Conservation (phyloP, 148 eudicot genomes). For the Limonium bicolor region DNA sequence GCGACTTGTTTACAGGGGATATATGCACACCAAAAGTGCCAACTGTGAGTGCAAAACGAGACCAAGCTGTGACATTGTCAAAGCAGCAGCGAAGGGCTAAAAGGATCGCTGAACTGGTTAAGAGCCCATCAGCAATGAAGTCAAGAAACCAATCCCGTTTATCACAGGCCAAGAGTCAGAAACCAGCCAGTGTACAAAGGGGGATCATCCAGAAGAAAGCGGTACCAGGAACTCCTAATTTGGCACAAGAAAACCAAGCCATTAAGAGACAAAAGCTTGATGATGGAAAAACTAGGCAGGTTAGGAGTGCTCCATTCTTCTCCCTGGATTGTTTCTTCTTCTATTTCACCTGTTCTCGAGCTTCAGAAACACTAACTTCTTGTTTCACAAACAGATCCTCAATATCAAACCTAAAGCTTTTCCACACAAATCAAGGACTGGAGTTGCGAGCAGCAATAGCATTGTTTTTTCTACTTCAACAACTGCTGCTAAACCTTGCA, state of each 20-base stretch:
- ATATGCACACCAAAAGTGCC: constrained; percentile 54
- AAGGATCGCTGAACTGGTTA: constrained; percentile 43
- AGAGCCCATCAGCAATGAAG: constrained; percentile 54
- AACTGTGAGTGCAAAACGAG: constrained; percentile 13
- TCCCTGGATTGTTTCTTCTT: not conserved
- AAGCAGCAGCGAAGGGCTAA: constrained; percentile 42
- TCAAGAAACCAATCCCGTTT: constrained; percentile 23
- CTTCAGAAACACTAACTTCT: constrained; percentile 8
- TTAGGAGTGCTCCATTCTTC: constrained; percentile 1
- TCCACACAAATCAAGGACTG: constrained; percentile 61
- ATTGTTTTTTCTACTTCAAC: too few relatives aligned
- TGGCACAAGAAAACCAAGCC: constrained; percentile 82
- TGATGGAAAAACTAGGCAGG: constrained; percentile 64
- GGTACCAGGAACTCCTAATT: constrained; percentile 42
- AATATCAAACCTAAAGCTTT: constrained; percentile 45
- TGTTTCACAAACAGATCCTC: constrained; percentile 34
- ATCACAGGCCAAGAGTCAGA: constrained; percentile 39
- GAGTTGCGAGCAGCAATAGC: constrained; percentile 5
- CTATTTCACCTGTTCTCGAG: not conserved
- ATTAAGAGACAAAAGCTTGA: constrained; percentile 84
- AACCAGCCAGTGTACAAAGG: constrained; percentile 26
- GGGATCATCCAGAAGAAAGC: constrained; percentile 22
- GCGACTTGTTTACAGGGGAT: constrained; percentile 8
- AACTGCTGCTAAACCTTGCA: constrained; percentile 21
- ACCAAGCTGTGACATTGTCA: constrained; percentile 12